Evolutionary conservation across 164 flowering plant genomes (phyloP).

Genomic region (Macadamia tetraphylla): DNA sequence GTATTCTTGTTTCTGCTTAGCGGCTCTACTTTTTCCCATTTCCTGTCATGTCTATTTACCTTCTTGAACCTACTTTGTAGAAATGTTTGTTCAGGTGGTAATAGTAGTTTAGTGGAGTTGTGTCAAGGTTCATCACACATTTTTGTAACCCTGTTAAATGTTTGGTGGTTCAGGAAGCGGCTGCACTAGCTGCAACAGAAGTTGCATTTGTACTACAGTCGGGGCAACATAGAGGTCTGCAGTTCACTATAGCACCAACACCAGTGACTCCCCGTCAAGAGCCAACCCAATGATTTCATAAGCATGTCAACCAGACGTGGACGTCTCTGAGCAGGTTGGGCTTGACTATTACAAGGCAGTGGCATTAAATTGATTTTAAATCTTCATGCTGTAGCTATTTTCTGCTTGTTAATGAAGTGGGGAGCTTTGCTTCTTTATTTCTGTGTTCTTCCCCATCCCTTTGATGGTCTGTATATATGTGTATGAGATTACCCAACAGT

Average conservation of each 20-base stretch:
- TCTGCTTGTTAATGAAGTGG: neutral
- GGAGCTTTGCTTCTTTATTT: neutral
- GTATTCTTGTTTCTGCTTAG: too few relatives aligned
- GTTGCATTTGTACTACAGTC: constrained; percentile 83
- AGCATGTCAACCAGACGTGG: neutral
- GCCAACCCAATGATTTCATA: constrained; percentile 16
- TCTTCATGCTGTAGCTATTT: neutral
- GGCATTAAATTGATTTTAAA: neutral
- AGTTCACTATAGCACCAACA: constrained; percentile 53
- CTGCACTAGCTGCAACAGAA: constrained; percentile 82
- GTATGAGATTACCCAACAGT: neutral
- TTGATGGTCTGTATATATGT: neutral
- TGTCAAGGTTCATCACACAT: neutral
- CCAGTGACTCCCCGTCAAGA: constrained; percentile 34
- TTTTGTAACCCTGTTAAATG: neutral
- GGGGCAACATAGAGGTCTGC: constrained; percentile 63
- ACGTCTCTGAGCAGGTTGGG: too few relatives aligned
- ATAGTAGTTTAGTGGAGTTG: too few relatives aligned
- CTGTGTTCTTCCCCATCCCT: neutral
- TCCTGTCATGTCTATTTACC: too few relatives aligned
- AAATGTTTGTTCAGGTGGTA: too few relatives aligned
- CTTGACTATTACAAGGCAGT: too few relatives aligned
- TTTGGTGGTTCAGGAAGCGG: constrained; percentile 49
- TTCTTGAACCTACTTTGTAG: too few relatives aligned
- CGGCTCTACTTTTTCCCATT: too few relatives aligned